A percentile compares a stretch with the other conserved stretches of the same genome.
phyloP scores from a whole-genome alignment of 441 rosid species.

The Sinapis alba region DNA sequence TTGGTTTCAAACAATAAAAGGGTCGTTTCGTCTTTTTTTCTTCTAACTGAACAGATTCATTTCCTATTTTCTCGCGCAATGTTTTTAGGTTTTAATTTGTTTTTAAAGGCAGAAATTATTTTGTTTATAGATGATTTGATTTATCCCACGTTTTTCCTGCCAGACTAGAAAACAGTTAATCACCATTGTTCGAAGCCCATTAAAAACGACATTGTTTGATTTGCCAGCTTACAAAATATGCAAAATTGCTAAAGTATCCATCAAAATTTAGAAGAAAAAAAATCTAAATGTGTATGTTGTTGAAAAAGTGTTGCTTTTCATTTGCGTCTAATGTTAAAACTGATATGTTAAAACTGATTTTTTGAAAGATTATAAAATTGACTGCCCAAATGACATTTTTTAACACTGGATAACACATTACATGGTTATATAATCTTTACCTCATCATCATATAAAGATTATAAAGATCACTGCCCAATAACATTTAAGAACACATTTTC shows the following conservation, averaged over 20 bases:
- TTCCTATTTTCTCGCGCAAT: constrained; percentile 12
- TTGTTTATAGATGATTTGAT: neutral
- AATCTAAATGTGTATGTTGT: no score
- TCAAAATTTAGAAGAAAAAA: no score
- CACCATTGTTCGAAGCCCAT: neutral
- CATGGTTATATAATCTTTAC: no score
- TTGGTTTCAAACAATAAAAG: constrained; percentile 14
- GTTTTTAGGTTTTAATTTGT: constrained; percentile 17
- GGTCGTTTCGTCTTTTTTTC: constrained; percentile 7
- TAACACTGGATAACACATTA: no score
- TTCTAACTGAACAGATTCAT: constrained; percentile 11
- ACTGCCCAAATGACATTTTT: neutral
- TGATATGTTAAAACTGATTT: neutral
- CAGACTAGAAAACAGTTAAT: neutral
- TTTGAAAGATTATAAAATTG: neutral
- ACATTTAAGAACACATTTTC: neutral
- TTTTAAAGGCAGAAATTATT: neutral
- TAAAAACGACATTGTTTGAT: no score
- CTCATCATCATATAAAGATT: no score
- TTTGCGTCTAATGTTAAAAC: neutral
- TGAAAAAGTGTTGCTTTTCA: neutral
- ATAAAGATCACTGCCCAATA: no score
- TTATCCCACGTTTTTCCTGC: neutral
- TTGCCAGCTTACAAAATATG: no score
- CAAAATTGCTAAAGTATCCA: no score